Percentiles rank a stretch among this genome's conserved stretches.
Evolutionary conservation across 768 basidiomycete species (phyloP).

Genomic region (Pholiota microspora): DNA sequence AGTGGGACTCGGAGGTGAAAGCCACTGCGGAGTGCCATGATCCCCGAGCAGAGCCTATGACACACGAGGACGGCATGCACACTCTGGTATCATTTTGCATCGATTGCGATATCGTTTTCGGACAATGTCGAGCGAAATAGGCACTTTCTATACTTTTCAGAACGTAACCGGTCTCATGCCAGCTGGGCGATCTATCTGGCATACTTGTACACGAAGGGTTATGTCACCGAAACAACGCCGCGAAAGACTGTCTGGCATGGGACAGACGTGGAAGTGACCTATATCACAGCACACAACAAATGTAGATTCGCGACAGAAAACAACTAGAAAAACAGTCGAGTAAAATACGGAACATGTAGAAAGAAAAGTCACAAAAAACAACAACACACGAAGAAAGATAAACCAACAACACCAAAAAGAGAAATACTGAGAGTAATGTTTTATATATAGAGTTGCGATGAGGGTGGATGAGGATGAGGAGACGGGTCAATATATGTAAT

Average conservation of each 20-base stretch:
- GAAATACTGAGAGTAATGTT: slow-evolving; percentile 13
- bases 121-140: neutral
- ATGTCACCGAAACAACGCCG: neutral
- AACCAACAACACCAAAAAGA: slow-evolving; percentile 3
- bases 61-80: slow-evolving; percentile 6
- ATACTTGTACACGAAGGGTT: neutral
- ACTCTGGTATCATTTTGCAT: slow-evolving; percentile 7
- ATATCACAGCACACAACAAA: neutral
- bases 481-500: slow-evolving; percentile 19
- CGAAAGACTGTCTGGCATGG: neutral
- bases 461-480: slow-evolving; percentile 13
- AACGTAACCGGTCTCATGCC: neutral
- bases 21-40: neutral
- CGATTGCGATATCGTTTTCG: slow-evolving; percentile 4
- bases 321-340: slow-evolving; percentile 8
- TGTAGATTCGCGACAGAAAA: slow-evolving; percentile 11
- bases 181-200: neutral
- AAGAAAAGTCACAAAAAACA: slow-evolving; percentile 7
- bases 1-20: neutral
- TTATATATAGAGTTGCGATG: slow-evolving; percentile 18
- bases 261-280: neutral
- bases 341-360: slow-evolving; percentile 4
- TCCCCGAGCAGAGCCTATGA: neutral
- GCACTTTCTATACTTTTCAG: neutral
- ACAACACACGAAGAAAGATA: slow-evolving; percentile 9